Evolutionary conservation across 1,139 yeast species (phyloP), one percentile per base, ranked within the genome.

Genomic region (Suhomyces terraborum): DNA sequence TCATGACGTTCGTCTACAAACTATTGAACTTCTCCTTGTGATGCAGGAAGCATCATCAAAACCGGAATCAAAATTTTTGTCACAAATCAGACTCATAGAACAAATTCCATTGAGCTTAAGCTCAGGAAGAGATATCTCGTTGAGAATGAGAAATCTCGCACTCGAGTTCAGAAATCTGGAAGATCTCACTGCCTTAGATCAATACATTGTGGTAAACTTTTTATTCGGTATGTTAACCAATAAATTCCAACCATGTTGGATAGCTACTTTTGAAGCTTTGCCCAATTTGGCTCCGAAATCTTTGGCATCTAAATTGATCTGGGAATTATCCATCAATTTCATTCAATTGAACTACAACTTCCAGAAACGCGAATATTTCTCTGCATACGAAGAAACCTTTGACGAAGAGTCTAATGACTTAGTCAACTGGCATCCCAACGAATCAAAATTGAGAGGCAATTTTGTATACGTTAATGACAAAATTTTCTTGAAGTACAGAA

Each of bases 221-320:
- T 48, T 84, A 40, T 80, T 88, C 59, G 98, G 97, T 20, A 69
- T 86, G 47, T 65, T 91, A 36, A 74, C 89, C 1, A 82, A 82
- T 35, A 78, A 79, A 47, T 89, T 93, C 54, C 86, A 88, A 46
- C 98, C 98, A 1, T 73, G 84, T 21, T 88, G 96, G 95, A 77
- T 79, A 16, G 87, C 86, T 4, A 84, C 86, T 3, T 67, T 73
- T 42, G 93, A 84, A 47, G 73, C 77, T 6, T 55, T 87, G 8
- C 79, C 83, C 0, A 55, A 59, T 6, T 61, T 84, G 8, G 62
- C 69, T 9, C 67, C 63, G 9, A 72, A 71, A 38, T 67, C 76
- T 40, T 27, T 35, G 17, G 17, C 41, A 4, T 70, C 74, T 5
- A 61, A 62, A 0, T 46, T 67, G 6, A 69, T 87, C 1, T 91